These are phyloP conservation scores for Andrographis paniculata DNA, from an alignment of 305 asterid species.

Conservation along the genomic window DNA sequence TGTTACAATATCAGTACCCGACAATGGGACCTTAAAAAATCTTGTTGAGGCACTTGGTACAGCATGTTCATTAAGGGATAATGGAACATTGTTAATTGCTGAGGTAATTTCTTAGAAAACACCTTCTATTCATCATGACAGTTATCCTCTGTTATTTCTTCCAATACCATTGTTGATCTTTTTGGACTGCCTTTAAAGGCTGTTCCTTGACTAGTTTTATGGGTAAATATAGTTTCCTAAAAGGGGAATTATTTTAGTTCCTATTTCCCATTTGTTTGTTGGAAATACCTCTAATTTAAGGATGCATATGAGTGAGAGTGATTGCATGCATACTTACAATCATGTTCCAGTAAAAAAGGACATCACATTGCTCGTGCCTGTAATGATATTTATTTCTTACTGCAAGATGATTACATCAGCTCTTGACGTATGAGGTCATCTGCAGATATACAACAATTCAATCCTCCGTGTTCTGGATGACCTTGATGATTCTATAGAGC, in stretches of 20 bases:
- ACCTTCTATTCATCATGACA: conserved; percentile 5
- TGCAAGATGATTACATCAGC: conserved; percentile 14
- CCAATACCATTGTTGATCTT: no score
- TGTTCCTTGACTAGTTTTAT: no score
- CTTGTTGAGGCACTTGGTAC: conserved; percentile 41
- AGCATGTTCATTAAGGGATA: conserved; percentile 50
- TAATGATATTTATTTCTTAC: conserved; percentile 11
- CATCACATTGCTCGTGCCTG: conserved; percentile 5
- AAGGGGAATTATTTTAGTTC: no score
- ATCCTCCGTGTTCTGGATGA: conserved; percentile 41
- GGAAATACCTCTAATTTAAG: no score
- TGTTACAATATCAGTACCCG: conserved; percentile 46
- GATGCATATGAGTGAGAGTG: no score
- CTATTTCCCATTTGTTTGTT: no score
- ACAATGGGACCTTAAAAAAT: conserved; percentile 47
- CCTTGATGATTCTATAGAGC: conserved; percentile 42
- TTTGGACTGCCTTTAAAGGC: no score
- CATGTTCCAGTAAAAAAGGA: conserved; percentile 1
- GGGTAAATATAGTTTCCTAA: no score
- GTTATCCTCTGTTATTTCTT: no score
- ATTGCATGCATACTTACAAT: no score
- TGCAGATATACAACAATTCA: conserved; percentile 44
- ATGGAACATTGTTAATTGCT: conserved; percentile 51
- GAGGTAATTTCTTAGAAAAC: conserved; percentile 42
- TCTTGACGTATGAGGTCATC: conserved; percentile 20